A percentile compares a stretch with the other conserved stretches of the same genome.
phyloP scores from a whole-genome alignment of 139 green algal genomes.

The Chlorella vulgaris region DNA sequence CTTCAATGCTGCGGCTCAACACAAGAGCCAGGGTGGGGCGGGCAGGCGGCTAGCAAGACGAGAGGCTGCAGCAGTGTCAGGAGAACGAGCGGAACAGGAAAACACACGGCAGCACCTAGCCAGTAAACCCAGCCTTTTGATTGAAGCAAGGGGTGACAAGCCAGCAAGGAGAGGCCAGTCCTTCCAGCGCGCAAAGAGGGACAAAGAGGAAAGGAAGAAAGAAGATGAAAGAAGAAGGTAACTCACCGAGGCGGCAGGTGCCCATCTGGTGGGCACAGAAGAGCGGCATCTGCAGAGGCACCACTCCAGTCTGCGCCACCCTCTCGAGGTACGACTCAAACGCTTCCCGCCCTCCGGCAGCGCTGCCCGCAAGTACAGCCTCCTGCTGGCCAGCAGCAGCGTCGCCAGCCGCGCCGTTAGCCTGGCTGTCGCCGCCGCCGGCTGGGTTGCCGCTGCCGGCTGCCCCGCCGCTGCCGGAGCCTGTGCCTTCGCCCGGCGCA shows the following conservation, averaged over 20 bases:
- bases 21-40: neutral
- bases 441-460: neutral
- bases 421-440: too few species aligned
- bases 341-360: neutral
- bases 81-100: too few species aligned
- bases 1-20: neutral
- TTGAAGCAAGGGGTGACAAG: too few species aligned
- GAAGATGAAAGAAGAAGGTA: too few species aligned
- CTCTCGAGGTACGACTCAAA: conserved; percentile 47
- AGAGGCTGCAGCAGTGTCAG: neutral
- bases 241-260: conserved; percentile 64
- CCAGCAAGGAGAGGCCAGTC: too few species aligned
- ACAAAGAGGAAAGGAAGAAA: too few species aligned
- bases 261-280: conserved; percentile 78
- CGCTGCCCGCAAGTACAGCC: neutral
- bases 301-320: conserved; percentile 25
- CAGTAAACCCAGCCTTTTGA: too few species aligned
- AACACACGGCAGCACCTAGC: too few species aligned
- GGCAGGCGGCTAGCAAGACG: neutral
- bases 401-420: too few species aligned
- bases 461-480: neutral
- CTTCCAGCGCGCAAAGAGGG: too few species aligned
- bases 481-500: too few species aligned
- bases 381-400: too few species aligned
- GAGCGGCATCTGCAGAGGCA: conserved; percentile 39